A percentile compares a stretch with the other conserved stretches of the same genome.
Evolutionary conservation across 495 filamentous ascomycete species (phyloP).

Genomic region (Penicillium samsonianum): DNA sequence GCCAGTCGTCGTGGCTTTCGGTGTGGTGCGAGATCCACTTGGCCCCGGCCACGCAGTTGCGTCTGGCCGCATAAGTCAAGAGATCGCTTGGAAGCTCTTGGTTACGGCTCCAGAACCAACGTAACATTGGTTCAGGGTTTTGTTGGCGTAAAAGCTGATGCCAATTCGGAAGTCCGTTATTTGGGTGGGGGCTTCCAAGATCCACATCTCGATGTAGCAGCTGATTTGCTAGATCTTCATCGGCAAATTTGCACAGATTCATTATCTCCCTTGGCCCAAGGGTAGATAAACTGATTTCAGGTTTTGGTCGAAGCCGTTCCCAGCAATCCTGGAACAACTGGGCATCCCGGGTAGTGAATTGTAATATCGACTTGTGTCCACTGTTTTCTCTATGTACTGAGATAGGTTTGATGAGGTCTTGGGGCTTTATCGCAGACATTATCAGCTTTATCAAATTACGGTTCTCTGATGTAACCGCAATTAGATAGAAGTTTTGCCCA

Average conservation of each 20-base stretch:
- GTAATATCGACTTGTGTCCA: neutral
- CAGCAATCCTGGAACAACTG: neutral
- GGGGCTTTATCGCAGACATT: neutral
- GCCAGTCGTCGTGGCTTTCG: neutral
- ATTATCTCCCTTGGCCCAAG: neutral
- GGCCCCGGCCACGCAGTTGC: neutral
- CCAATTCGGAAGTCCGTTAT: neutral
- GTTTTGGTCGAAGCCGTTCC: neutral
- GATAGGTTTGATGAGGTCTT: neutral
- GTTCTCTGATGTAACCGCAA: neutral
- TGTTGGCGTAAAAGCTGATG: neutral
- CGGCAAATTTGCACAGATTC: constrained; percentile 2
- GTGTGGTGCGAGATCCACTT: neutral
- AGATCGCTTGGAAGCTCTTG: neutral
- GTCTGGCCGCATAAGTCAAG: neutral
- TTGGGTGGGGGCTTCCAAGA: neutral
- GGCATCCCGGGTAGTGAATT: neutral
- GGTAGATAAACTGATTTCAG: neutral
- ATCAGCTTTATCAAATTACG: neutral
- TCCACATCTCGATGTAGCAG: neutral
- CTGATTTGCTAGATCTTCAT: neutral
- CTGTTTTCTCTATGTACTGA: neutral
- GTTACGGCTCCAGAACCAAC: neutral
- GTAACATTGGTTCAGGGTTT: constrained; percentile 1
- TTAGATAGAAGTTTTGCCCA: neutral